A percentile compares a stretch with the other conserved stretches of the same genome.
Conservation (phyloP, 257 asterid genomes). For the Mitragyna speciosa region DNA sequence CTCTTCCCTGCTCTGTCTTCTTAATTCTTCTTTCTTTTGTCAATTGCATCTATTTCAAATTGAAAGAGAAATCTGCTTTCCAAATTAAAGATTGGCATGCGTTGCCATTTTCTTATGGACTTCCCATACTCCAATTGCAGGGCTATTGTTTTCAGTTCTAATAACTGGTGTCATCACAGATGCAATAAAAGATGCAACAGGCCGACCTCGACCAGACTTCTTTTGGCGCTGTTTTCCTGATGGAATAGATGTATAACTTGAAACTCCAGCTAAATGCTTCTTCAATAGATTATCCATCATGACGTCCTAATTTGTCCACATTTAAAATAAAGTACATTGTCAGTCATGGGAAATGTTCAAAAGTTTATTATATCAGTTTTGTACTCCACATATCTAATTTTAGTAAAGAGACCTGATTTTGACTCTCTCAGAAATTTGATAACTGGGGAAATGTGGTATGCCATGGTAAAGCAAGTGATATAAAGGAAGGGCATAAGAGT, state of each 20-base stretch:
- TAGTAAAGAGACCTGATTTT: neutral
- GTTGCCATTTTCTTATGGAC: slow-evolving; percentile 13
- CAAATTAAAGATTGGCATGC: neutral
- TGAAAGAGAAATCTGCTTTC: neutral
- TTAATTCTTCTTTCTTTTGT: neutral
- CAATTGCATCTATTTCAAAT: neutral
- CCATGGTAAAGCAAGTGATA: slow-evolving; percentile 59
- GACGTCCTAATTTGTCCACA: neutral
- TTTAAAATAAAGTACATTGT: neutral
- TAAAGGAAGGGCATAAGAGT: slow-evolving; percentile 91
- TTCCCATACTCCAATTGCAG: slow-evolving; percentile 38
- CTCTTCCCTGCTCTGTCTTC: neutral
- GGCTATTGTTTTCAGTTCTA: slow-evolving; percentile 64
- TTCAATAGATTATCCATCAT: neutral
- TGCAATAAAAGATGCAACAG: slow-evolving; percentile 78
- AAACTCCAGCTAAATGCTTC: neutral
- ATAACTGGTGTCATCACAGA: slow-evolving; percentile 81
- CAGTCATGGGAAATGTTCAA: no score
- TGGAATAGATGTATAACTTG: slow-evolving; percentile 51
- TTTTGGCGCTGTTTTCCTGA: slow-evolving; percentile 97
- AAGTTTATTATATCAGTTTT: neutral
- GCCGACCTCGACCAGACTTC: slow-evolving; percentile 84
- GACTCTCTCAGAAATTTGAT: slow-evolving; percentile 48
- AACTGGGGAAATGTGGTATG: slow-evolving; percentile 65
- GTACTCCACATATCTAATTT: neutral